Percentiles rank a stretch among this genome's conserved stretches.
These are phyloP conservation scores for Chlorella sp. DNA, from an alignment of 139 green algal species.

Conservation along the genomic window DNA sequence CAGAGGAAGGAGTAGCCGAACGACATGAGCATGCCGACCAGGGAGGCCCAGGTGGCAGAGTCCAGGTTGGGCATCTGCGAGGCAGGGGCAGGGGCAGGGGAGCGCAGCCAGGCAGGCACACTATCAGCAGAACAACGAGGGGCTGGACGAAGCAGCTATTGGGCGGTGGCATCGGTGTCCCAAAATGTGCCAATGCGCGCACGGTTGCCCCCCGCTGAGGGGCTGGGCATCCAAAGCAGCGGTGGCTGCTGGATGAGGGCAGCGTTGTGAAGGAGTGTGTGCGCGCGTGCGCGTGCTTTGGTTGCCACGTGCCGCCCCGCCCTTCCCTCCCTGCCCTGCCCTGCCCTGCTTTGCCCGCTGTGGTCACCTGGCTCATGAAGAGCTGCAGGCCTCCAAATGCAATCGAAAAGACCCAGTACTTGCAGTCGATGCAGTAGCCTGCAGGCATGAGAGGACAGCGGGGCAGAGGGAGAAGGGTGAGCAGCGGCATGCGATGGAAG, in stretches of 20 bases:
- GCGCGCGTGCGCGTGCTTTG: too few relatives aligned
- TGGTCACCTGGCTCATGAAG: conserved; percentile 13
- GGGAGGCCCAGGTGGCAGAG: conserved; percentile 37
- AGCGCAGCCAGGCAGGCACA: neutral
- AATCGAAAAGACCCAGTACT: conserved; percentile 45
- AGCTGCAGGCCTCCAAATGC: conserved; percentile 50
- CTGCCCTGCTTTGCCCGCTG: neutral
- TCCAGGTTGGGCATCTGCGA: conserved; percentile 52
- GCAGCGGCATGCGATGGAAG: neutral
- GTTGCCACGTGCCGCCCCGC: too few relatives aligned
- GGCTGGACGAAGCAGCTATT: neutral
- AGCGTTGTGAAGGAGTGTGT: too few relatives aligned
- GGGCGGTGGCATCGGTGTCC: neutral
- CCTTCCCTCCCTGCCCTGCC: too few relatives aligned
- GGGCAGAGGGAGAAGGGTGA: neutral
- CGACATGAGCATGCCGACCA: conserved; percentile 44
- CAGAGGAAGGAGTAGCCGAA: conserved; percentile 60
- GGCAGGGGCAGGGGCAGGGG: neutral
- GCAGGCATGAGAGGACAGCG: neutral
- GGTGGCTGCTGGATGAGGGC: too few relatives aligned
- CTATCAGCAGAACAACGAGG: too few relatives aligned
- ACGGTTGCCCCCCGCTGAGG: too few relatives aligned
- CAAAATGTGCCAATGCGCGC: too few relatives aligned
- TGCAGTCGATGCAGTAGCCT: conserved; percentile 32
- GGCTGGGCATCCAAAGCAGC: too few relatives aligned